These are phyloP conservation scores for Carex scoparia DNA, from an alignment of 176 grass and related monocot species.

Conservation along the genomic window DNA sequence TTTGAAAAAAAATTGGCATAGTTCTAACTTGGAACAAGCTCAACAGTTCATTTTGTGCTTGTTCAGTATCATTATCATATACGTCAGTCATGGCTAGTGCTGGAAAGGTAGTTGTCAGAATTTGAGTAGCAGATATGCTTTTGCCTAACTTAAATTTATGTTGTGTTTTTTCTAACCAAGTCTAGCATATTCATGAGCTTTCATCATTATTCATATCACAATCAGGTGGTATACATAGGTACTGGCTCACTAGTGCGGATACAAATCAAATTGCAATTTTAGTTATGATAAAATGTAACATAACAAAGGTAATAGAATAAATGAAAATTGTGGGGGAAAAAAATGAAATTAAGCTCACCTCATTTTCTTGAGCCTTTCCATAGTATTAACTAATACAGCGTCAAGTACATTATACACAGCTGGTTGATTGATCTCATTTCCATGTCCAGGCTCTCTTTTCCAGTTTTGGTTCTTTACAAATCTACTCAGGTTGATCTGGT, in stretches of 20 bases:
- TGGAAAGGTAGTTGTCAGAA: not conserved
- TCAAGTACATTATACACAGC: slow-evolving; percentile 52
- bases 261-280: not conserved
- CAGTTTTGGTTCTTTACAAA: not conserved
- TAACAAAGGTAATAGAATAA: not conserved
- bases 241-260: no score
- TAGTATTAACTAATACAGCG: slow-evolving; percentile 35
- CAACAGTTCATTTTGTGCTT: not conserved
- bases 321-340: not conserved
- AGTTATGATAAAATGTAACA: not conserved
- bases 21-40: not conserved
- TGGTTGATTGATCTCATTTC: slow-evolving; percentile 24
- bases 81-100: not conserved
- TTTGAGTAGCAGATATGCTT: not conserved
- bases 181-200: not conserved
- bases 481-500: slow-evolving; percentile 15
- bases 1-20: not conserved
- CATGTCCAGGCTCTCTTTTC: not conserved
- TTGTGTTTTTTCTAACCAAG: not conserved
- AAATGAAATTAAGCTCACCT: slow-evolving; percentile 22
- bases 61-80: not conserved
- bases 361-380: slow-evolving; percentile 46
- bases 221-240: not conserved
- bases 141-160: not conserved
- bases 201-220: not conserved